Conservation (phyloP, 768 basidiomycete genomes). For the Tricholoma hemisulphureum region DNA sequence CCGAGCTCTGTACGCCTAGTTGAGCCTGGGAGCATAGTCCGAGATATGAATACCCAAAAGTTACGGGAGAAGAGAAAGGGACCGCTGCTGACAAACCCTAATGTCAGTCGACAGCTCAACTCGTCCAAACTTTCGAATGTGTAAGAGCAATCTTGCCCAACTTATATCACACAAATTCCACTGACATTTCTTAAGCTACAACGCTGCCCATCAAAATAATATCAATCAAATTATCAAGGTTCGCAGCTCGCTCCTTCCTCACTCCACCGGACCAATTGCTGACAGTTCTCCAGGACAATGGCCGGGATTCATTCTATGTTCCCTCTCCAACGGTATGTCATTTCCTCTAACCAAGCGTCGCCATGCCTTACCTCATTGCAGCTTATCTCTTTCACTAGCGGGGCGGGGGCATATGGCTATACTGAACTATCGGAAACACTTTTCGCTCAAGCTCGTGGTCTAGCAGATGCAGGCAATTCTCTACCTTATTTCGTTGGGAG, state of each 20-base stretch:
- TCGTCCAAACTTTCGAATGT: slow-evolving; percentile 26
- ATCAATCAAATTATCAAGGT: slow-evolving; percentile 38
- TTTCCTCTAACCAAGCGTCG: not conserved
- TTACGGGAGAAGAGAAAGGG: slow-evolving; percentile 23
- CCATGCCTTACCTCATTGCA: slow-evolving; percentile 9
- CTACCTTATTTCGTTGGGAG: slow-evolving; percentile 44
- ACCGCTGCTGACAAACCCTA: slow-evolving; percentile 14
- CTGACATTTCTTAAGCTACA: slow-evolving; percentile 16
- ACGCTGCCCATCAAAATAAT: slow-evolving; percentile 35
- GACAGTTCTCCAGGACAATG: slow-evolving; percentile 32
- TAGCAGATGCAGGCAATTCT: slow-evolving; percentile 40
- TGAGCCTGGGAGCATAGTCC: slow-evolving; percentile 27
- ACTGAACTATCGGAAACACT: slow-evolving; percentile 32
- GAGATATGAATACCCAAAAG: slow-evolving; percentile 15
- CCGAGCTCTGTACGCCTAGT: slow-evolving; percentile 33
- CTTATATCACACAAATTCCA: not conserved
- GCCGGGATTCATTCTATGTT: slow-evolving; percentile 37
- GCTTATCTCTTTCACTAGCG: slow-evolving; percentile 38
- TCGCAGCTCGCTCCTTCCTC: not conserved
- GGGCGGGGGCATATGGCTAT: slow-evolving; percentile 37
- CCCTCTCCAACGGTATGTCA: slow-evolving; percentile 39
- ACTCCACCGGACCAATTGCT: not conserved
- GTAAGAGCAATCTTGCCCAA: slow-evolving; percentile 12
- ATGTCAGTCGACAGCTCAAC: slow-evolving; percentile 25
- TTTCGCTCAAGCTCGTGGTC: slow-evolving; percentile 34